phyloP scores from a whole-genome alignment of 177 flowering plant genomes.

The Telopea speciosissima region DNA sequence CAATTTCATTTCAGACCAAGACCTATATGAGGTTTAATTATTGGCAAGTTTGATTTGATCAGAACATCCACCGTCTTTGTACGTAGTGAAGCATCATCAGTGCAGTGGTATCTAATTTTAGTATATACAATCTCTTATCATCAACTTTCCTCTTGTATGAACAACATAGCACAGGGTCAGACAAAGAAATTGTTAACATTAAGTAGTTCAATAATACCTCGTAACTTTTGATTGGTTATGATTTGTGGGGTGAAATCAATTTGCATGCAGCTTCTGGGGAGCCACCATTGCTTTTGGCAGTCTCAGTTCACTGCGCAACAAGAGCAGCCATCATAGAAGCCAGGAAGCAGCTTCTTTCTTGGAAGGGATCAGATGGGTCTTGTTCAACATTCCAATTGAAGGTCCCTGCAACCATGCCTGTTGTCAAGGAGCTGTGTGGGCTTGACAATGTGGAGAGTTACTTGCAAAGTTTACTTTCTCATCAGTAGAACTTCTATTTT shows the following conservation, averaged over 20 bases:
- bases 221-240: not conserved
- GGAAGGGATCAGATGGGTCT: constrained; percentile 31
- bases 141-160: not conserved
- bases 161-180: not conserved
- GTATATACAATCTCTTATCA: too few relatives aligned
- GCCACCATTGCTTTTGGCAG: constrained; percentile 84
- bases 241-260: not conserved
- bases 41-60: not conserved
- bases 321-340: constrained; percentile 81
- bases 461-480: constrained; percentile 34
- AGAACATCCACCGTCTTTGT: not conserved
- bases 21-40: too few relatives aligned
- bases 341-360: constrained; percentile 45
- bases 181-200: not conserved
- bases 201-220: not conserved
- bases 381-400: constrained; percentile 39
- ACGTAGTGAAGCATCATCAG: too few relatives aligned
- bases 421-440: constrained; percentile 80
- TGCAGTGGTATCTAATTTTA: too few relatives aligned
- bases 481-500: not conserved
- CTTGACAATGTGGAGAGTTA: constrained; percentile 65
- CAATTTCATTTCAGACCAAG: too few relatives aligned
- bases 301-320: constrained; percentile 79
- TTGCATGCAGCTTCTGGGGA: constrained; percentile 77
- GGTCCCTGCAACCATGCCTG: constrained; percentile 89